Evolutionary conservation across 2,329 filamentous ascomycete genomes (phyloP).

Genomic region (Verruconis gallopava): DNA sequence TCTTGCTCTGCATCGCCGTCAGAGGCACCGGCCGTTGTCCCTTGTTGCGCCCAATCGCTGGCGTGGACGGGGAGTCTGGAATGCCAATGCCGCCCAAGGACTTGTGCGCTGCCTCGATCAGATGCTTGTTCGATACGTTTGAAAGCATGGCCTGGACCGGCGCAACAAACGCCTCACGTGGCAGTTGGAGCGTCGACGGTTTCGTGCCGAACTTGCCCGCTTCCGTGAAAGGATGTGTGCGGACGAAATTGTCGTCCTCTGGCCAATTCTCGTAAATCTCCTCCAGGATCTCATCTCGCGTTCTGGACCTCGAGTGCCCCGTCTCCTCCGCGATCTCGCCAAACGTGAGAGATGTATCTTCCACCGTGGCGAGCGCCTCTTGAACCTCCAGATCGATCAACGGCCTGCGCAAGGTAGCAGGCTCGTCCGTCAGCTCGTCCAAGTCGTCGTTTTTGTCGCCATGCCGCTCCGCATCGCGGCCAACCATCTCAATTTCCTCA

Average conservation of each 20-base stretch:
- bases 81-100: conserved; percentile 66
- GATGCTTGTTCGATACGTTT: conserved; percentile 54
- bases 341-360: neutral
- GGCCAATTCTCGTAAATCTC: conserved; percentile 7
- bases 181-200: conserved; percentile 63
- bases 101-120: conserved; percentile 56
- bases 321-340: neutral
- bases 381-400: neutral
- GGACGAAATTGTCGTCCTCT: conserved; percentile 27
- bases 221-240: conserved; percentile 61
- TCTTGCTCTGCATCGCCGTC: conserved; percentile 48
- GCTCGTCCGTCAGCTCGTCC: conserved; percentile 1
- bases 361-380: neutral
- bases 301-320: neutral
- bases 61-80: conserved; percentile 64
- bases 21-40: conserved; percentile 54
- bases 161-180: conserved; percentile 52
- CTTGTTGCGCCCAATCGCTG: conserved; percentile 35
- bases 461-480: conserved; percentile 16
- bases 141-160: conserved; percentile 59
- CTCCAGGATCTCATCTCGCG: neutral
- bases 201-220: conserved; percentile 62
- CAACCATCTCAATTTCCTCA: conserved; percentile 13
- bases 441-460: no score
- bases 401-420: neutral